phyloP scores from a whole-genome alignment of 495 filamentous ascomycete genomes.

The Chaetomium fimeti region DNA sequence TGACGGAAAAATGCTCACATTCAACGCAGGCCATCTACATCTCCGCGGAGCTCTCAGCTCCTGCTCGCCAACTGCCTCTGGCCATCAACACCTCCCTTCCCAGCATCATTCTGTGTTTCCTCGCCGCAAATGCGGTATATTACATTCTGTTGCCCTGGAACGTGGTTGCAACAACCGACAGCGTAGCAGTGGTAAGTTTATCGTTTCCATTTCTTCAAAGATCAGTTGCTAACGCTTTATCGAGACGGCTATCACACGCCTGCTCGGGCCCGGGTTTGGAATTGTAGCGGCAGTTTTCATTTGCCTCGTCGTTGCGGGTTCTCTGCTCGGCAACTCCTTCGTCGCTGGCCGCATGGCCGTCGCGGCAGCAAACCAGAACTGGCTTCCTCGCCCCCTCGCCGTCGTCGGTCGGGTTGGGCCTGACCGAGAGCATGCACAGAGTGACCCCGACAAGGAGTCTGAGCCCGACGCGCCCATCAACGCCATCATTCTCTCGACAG shows the following conservation, averaged over 20 bases:
- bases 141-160: slow-evolving; percentile 58
- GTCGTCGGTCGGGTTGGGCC: slow-evolving; percentile 42
- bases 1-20: background rate
- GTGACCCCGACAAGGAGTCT: slow-evolving; percentile 9
- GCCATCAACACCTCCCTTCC: slow-evolving; percentile 57
- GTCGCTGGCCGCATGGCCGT: slow-evolving; percentile 57
- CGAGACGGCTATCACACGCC: slow-evolving; percentile 53
- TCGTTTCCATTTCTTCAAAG: background rate
- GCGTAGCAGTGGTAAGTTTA: slow-evolving; percentile 54
- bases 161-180: slow-evolving; percentile 52
- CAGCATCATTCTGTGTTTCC: slow-evolving; percentile 55
- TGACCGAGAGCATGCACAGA: background rate
- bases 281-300: slow-evolving; percentile 50
- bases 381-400: slow-evolving; percentile 49
- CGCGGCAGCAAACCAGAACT: slow-evolving; percentile 53
- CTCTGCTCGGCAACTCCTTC: slow-evolving; percentile 56
- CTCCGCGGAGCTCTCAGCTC: slow-evolving; percentile 51
- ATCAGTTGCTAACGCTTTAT: slow-evolving; percentile 8
- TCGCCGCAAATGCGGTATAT: slow-evolving; percentile 54
- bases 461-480: slow-evolving; percentile 51
- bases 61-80: slow-evolving; percentile 53
- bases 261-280: slow-evolving; percentile 50
- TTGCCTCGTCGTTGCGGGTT: slow-evolving; percentile 53
- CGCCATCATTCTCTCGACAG: slow-evolving; percentile 49
- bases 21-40: slow-evolving; percentile 52